Base-by-base conservation (phyloP, 495 filamentous ascomycete species). In the Aspergillus steynii region DNA sequence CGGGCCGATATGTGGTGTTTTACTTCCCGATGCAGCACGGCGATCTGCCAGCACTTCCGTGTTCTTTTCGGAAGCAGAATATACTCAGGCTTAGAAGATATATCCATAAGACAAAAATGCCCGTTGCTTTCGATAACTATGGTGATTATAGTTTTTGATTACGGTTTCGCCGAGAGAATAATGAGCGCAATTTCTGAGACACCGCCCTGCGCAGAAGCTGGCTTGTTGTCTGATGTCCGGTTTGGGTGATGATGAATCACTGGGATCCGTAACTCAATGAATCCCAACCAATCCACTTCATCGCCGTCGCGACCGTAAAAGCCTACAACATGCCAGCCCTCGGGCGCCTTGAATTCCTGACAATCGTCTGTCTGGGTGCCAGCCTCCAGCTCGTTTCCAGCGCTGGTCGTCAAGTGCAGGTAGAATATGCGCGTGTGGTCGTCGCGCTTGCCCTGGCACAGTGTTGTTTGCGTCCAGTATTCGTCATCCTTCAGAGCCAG, bases 271-370 rank as follows among this genome's bases (percentile, higher is more conserved):
- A 87, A 20, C 20, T 20, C 20, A 47, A 87, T 70, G 65, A 88
- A 82, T 7, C 76, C 85, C 45, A 88, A 61, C 65, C 81, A 77
- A 69, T 88, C 85, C 51, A 89, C 64, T 71, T 87, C 84, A 62
- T 83, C 79, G 2, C 83, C 86, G 63, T 60, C 71, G 64, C 82
- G 77, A 20, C 85, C 84, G 57, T 81, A 69, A 59, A 83, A 86
- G 5, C 85, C 85, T 9, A 82, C 80, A 69, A 87, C 80, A 20
- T 74, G 77, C 78, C 79, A 86, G 2, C 83, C 84, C n/a, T 51
- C 59, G 49, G 82, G 81, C 15, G 84, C 81, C 29, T 65, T 67
- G 48, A 79, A 82, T 2, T 73, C 77, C 12, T 68, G 62, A 65
- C 85, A 88, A 60, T 80, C 77, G 2, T 58, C 64, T 4, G 85